Base-by-base conservation (phyloP, 495 filamentous ascomycete genomes). In the Hyaloscypha bicolor region DNA sequence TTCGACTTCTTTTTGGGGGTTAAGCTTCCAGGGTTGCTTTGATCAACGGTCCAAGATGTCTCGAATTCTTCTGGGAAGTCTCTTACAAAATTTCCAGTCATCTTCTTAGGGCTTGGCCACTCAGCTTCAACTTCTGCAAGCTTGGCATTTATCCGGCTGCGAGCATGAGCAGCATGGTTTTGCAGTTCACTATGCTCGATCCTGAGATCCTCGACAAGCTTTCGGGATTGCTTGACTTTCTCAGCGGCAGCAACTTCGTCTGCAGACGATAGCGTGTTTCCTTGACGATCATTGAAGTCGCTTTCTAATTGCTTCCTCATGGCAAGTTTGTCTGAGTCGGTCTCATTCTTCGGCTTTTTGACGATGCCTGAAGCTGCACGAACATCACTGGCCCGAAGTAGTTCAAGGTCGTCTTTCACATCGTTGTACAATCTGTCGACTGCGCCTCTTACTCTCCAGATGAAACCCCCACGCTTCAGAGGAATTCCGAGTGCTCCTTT, bases 331-430 rank as follows among this genome's bases (percentile, higher is more conserved):
- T 79, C 67, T 21, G 37, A 35, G 4, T 77, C 68, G 30, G 69
- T 60, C 25, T 79, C 72, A 52, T 73, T 74, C 11, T 70, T 65
- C 29, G 69, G 30, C n/a, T 63, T 67, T 31, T 70, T 76, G 0
- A 67, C 39, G 35, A 74, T 64, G 25, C 76, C 71, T 55, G 81
- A 81, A 21, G 76, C 75, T 53, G 82, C 76, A 48, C 82, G 79
- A 53, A 86, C 81, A 64, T 86, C 84, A 63, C 76, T 83, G 3
- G 83, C 77, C 55, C 78, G 69, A 56, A 86, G 69, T 14, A 78
- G 60, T 48, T 80, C 79, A 45, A 85, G 58, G 57, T 85, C 78
- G 6, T 83, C 81, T 16, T 60, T 71, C 19, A 29, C 73, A 39
- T 60, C 37, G 2, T 33, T 16, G 16, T 37, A 33, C 5, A 42